Evolutionary conservation across 305 asterid genomes (phyloP), one percentile per base, ranked within the genome.

Genomic region (Fraxinus greggii): DNA sequence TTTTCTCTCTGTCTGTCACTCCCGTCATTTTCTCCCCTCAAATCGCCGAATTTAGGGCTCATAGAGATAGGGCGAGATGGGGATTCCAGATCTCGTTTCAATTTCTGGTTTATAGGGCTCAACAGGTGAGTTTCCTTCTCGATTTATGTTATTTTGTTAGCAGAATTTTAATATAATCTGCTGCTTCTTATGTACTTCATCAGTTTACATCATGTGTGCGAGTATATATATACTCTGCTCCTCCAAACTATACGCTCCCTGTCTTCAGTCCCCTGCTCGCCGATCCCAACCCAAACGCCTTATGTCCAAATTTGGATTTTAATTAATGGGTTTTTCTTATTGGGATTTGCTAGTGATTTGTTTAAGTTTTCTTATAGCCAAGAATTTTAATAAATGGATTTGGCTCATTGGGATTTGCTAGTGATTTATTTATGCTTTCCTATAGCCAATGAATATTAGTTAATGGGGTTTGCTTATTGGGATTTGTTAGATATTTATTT

Each of bases 231-330:
- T 4, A 32, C 4, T 32, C 6, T 32, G 5, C 36, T 80, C 87
- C 80, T 72, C 88, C 79, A 5, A 79, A 76, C 88, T 83, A 73
- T 78, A 86, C 61, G 80, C 88, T 70, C 88, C 88, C 59, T 63
- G 77, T 83, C 81, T 91, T 78, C 92, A 86, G 56, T 81, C 88
- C 29, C 92, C 90, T 5, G 80, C 89, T 87, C 92, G 93, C 80
- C 88, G 88, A 78, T 84, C 90, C 79, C 90, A 79, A 40, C 79
- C 85, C 86, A 91, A 83, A 77, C 38, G 38, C 38, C 38, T 33
- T 33, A 0, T 13, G 13, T 45, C 56, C 56, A 45, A 45, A 45
- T 45, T 45, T 45, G 17, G n/a, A 42, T 42, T 40, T 45, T 45
- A 45, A 45, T 45, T 12, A 45, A 45, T 45, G 56, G 56, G 56